Evolutionary conservation across 768 basidiomycete species (phyloP).

Genomic region (Jaapia argillacea): DNA sequence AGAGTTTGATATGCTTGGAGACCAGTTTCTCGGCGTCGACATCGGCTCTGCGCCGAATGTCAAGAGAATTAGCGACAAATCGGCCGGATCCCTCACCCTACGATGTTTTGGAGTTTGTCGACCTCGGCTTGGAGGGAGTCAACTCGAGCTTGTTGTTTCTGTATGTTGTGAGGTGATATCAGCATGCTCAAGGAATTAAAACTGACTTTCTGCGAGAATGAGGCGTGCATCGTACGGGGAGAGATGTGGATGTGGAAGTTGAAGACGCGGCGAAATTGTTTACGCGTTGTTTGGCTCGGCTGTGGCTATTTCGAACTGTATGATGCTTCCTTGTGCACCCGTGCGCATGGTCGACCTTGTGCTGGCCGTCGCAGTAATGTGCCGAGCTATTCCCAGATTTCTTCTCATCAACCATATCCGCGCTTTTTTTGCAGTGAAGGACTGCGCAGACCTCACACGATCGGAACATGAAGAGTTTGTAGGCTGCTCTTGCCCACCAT

Average conservation of each 20-base stretch:
- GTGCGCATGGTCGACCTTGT: too few species aligned
- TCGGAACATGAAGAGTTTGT: too few species aligned
- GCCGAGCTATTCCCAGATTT: too few species aligned
- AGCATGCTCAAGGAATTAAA: neutral
- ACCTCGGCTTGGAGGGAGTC: neutral
- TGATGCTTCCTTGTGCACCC: too few species aligned
- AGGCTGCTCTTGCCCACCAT: too few species aligned
- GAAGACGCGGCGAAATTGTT: neutral
- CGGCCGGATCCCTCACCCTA: neutral
- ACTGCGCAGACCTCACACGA: too few species aligned
- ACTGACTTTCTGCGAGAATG: neutral
- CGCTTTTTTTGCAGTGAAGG: too few species aligned
- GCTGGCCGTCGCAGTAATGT: too few species aligned
- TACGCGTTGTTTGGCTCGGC: neutral
- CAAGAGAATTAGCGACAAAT: neutral
- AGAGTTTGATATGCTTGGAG: constrained; percentile 56
- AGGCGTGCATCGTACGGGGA: neutral
- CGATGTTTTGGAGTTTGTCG: neutral
- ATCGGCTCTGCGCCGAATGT: constrained; percentile 17
- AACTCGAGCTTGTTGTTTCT: neutral
- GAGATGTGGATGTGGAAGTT: neutral
- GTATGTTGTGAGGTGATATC: neutral
- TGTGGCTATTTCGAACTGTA: too few species aligned
- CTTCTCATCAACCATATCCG: too few species aligned
- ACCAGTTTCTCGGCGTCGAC: constrained; percentile 50